Base-by-base conservation (phyloP, 176 grass and related monocot genomes). In the Carex pumila region DNA sequence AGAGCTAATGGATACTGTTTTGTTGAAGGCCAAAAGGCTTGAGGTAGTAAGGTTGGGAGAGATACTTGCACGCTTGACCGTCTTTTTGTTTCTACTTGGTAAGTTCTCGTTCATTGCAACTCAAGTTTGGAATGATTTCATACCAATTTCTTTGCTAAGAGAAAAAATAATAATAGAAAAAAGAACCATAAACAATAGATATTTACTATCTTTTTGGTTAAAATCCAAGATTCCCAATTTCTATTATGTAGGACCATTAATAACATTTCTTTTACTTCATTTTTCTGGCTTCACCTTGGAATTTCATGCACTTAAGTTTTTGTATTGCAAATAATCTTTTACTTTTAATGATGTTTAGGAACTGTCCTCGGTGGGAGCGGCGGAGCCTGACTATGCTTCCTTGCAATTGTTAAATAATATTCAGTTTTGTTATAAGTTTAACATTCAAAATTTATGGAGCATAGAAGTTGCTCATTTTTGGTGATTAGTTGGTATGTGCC, bases 11-110 rank as follows among this genome's bases (percentile, higher is more conserved):
- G 87, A 94, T 62, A 89, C 45, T 34, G 91, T 95, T 41, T 64
- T 99, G 70, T 84, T 55, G 65, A 95, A 93, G 89, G 96, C 91
- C 22, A 79, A 93, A 92, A 85, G 83, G 19, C 93, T 99, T 6
- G 89, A 98, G 84, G 71, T 84, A 47, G 61, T 25, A 87, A 84
- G 93, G 96, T 65, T 92, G 78, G 52, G 67, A 88, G 78, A 82
- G 88, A 88, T 99, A 90, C 55, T 69, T 92, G 65, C 84, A 87
- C 49, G 72, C 3, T 58, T 83, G 81, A 91, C 72, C 13, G 4
- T 75, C 5, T 77, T 49, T 25, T 22, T 1, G 31, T 83, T 14
- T 49, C 3, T 32, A 47, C 19, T 73, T 84, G 68, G 68, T 73
- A 83, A 32, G 18, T 83, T 83, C 30, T 49, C 25, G 31, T 12